Evolutionary conservation across 2,329 filamentous ascomycete genomes (phyloP), one percentile per base, ranked within the genome.

Genomic region (Calonectria honghensis): DNA sequence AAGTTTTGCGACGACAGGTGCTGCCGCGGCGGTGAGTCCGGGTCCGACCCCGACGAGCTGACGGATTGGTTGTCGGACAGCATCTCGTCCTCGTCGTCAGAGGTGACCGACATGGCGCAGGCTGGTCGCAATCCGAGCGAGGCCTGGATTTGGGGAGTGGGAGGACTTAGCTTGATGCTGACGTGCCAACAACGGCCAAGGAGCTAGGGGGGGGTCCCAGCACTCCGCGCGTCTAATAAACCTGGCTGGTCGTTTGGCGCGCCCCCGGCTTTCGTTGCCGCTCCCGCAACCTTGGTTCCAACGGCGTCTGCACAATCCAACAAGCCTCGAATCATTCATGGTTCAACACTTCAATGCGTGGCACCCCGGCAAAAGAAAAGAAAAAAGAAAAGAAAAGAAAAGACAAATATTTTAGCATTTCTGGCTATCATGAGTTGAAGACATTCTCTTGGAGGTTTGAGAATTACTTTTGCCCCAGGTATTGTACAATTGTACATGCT

Each of bases 1-100:
- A 89, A 89, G 84, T 91, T 90, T 73, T 89, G 89, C 64, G 87
- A 88, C 27, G 87, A 54, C 31, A 70, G 83, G 14, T 87, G 88
- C 20, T 85, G 88, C 37, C 37, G 37, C 9, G 37, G 37, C 37
- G 37, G 37, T 3, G 37, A 16, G 87, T 87, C 5, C 10, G 85
- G 84, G 54, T 85, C 84, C 57, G 84, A 82, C 52, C 80, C 82
- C 7, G 81, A 84, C 1, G 84, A 84, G 72, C 80, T 81, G n/a
- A 76, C 78, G 2, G 81, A 83, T 31, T 82, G 82, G 63, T 80
- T 81, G 68, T 85, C 84, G 13, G 81, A 85, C 70, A 85, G 79
- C 72, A 83, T 84, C 65, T 84, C 84, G n/a, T 84, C 82, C 39
- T 82, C 83, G 63, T 84, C 85, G 66, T 85, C 85, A 24, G 82